phyloP scores from a whole-genome alignment of 805 yeast species.

The Ogataea trehaloabstinens region DNA sequence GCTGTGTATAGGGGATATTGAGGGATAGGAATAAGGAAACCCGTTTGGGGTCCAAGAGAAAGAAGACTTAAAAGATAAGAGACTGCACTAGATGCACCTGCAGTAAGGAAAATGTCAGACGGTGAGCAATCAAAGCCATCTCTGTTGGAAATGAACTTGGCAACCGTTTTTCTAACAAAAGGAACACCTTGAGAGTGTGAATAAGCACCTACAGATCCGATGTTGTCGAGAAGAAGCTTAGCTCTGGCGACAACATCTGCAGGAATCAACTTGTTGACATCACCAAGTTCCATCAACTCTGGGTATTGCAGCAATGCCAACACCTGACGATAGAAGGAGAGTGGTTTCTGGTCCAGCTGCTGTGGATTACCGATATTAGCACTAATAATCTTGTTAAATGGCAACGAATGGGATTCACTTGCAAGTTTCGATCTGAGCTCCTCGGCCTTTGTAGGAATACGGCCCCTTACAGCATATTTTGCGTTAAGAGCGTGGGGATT shows the following conservation, averaged over 20 bases:
- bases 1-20: conserved; percentile 98
- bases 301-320: conserved; percentile 87
- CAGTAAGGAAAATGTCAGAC: conserved; percentile 76
- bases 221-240: conserved; percentile 48
- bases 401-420: conserved; percentile 58
- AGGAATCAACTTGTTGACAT: conserved; percentile 41
- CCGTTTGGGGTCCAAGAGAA: conserved; percentile 64
- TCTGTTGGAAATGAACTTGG: conserved; percentile 72
- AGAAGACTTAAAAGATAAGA: conserved; percentile 69
- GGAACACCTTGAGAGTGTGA: conserved; percentile 89
- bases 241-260: conserved; percentile 78
- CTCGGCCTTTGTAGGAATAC: conserved; percentile 91
- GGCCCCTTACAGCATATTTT: conserved; percentile 94
- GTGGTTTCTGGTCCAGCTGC: conserved; percentile 89
- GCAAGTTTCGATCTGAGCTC: conserved; percentile 61
- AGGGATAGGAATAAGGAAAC: conserved; percentile 93
- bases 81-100: conserved; percentile 97
- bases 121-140: conserved; percentile 73
- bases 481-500: conserved; percentile 79
- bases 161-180: conserved; percentile 71
- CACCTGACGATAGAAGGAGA: conserved; percentile 94
- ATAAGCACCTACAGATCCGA: conserved; percentile 92
- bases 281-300: conserved; percentile 44
- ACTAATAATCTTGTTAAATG: conserved; percentile 74
- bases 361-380: conserved; percentile 99